These are phyloP conservation scores for Nitzschia sp. DNA, from an alignment of 108 stramenopile genomes.

Conservation along the genomic window DNA sequence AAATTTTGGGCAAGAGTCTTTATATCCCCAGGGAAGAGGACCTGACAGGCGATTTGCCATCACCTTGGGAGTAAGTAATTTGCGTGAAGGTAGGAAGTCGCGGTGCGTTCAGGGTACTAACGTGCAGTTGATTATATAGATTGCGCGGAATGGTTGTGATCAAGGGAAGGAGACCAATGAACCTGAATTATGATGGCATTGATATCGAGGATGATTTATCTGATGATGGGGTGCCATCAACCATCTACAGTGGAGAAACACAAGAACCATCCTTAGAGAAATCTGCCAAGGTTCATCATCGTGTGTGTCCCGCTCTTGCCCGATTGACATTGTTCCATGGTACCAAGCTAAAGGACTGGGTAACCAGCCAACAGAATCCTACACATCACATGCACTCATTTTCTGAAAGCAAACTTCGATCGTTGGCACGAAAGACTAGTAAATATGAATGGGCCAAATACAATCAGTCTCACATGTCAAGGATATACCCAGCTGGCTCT, in stretches of 20 bases:
- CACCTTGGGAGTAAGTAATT: slow-evolving; percentile 62
- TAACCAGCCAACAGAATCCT: slow-evolving; percentile 39
- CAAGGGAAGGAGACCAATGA: slow-evolving; percentile 70
- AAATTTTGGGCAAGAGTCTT: slow-evolving; percentile 66
- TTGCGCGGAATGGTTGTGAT: slow-evolving; percentile 83
- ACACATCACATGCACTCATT: slow-evolving; percentile 78
- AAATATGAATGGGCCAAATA: slow-evolving; percentile 69
- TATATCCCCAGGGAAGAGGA: slow-evolving; percentile 64
- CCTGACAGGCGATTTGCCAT: slow-evolving; percentile 52
- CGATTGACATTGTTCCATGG: slow-evolving; percentile 77
- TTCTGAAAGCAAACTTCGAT: slow-evolving; percentile 65
- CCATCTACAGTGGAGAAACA: slow-evolving; percentile 1
- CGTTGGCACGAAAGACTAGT: slow-evolving; percentile 36
- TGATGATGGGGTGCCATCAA: slow-evolving; percentile 41
- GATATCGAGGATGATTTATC: slow-evolving; percentile 43
- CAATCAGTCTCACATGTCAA: slow-evolving; percentile 80
- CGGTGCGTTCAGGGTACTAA: neutral
- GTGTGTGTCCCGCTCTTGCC: slow-evolving; percentile 61
- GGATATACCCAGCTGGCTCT: slow-evolving; percentile 88
- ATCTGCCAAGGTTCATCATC: slow-evolving; percentile 12
- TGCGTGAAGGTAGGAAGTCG: neutral
- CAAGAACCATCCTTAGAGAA: neutral
- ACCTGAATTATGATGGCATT: slow-evolving; percentile 37
- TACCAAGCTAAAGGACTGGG: slow-evolving; percentile 48
- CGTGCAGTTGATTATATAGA: slow-evolving; percentile 8